Evolutionary conservation across 73 alveolate species (phyloP).

Genomic region (Tetrahymena elliotti): DNA sequence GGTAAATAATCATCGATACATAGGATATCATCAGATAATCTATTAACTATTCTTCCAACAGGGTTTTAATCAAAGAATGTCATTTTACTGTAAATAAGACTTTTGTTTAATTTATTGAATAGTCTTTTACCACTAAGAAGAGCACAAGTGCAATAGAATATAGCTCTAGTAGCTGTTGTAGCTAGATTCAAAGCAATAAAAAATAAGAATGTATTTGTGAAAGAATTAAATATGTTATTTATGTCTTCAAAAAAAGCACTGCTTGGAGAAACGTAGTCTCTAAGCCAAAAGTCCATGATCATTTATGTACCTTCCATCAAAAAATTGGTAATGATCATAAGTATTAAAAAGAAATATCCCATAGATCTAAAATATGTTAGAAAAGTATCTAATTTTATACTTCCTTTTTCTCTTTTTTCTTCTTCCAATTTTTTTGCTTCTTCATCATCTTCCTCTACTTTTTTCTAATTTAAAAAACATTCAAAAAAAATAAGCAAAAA

Average conservation of each 20-base stretch:
- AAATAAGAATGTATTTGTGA: neutral
- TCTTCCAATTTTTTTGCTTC: slow-evolving; percentile 24
- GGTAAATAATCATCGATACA: slow-evolving; percentile 28
- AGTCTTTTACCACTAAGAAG: slow-evolving; percentile 13
- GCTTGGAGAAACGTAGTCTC: slow-evolving; percentile 6
- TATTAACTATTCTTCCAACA: slow-evolving; percentile 11
- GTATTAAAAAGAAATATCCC: neutral
- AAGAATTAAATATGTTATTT: neutral
- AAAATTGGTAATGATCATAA: neutral
- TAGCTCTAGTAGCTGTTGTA: neutral
- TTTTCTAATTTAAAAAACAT: neutral
- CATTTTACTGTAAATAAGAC: neutral
- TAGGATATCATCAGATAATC: slow-evolving; percentile 26
- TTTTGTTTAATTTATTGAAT: neutral
- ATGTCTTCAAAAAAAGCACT: slow-evolving; percentile 7
- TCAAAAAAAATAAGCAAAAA: neutral
- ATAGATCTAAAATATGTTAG: neutral
- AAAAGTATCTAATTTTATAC: slow-evolving; percentile 25
- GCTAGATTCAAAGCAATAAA: neutral
- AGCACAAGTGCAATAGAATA: neutral
- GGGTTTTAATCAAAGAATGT: slow-evolving; percentile 17
- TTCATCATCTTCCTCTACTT: neutral
- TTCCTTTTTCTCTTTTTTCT: slow-evolving; percentile 46
- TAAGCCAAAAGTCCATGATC: slow-evolving; percentile 32
- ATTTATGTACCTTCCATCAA: slow-evolving; percentile 7